phyloP scores from a whole-genome alignment of 108 stramenopile species.

The Conticribra guillardii region DNA sequence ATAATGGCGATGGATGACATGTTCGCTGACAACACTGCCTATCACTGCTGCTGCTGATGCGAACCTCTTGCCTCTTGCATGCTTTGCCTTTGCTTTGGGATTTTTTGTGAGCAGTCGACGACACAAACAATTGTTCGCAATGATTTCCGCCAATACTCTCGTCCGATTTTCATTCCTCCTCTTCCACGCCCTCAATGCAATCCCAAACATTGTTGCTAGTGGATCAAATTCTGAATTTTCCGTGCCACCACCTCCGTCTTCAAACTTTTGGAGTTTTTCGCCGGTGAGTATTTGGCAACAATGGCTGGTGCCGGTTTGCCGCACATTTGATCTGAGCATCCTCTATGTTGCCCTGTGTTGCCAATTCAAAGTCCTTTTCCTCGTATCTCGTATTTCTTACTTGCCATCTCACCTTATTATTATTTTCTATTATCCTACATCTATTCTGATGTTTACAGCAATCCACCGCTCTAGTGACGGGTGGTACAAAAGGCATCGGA shows the following conservation, averaged over 20 bases:
- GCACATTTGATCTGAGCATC: no score
- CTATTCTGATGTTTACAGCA: no score
- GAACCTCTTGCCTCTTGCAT: no score
- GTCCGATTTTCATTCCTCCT: no score
- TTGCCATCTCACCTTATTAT: neutral
- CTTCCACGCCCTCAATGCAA: neutral
- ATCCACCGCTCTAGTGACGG: constrained; percentile 77
- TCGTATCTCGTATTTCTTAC: neutral
- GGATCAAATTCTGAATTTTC: constrained; percentile 10
- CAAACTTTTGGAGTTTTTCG: constrained; percentile 61
- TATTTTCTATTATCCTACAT: neutral
- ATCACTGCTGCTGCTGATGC: no score
- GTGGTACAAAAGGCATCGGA: constrained; percentile 73
- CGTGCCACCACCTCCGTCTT: constrained; percentile 37
- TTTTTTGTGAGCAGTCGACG: neutral
- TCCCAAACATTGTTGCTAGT: neutral
- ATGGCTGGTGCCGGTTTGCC: no score
- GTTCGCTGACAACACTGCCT: no score
- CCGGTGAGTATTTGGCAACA: constrained; percentile 3
- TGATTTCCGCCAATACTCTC: no score
- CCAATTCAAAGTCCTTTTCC: neutral
- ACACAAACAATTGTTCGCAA: no score
- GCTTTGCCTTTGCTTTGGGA: constrained; percentile 1
- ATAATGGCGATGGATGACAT: no score
- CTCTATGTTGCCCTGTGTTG: no score